These are phyloP conservation scores for Venturiaceae sp. DNA, from an alignment of 2,329 filamentous ascomycete species.

Conservation along the genomic window DNA sequence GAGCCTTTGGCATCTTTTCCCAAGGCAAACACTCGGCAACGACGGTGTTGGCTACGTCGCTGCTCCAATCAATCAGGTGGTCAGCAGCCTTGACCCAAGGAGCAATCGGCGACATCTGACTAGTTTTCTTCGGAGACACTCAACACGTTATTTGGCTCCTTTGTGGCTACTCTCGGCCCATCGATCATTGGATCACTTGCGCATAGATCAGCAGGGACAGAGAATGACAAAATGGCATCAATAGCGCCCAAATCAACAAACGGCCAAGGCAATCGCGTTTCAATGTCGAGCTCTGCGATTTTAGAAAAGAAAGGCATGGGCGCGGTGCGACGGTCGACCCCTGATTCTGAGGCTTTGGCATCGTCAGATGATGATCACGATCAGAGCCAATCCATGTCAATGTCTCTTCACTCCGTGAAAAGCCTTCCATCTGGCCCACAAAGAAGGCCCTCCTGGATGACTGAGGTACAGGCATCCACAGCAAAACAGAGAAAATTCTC, in stretches of 20 bases:
- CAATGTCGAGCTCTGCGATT: slow-evolving; percentile 1
- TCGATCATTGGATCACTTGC: background rate
- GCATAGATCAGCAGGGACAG: background rate
- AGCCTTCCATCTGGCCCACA: slow-evolving; percentile 4
- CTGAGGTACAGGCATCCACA: slow-evolving; percentile 63
- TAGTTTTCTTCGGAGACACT: background rate
- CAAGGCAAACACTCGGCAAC: background rate
- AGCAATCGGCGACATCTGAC: background rate
- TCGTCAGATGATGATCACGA: slow-evolving; percentile 11
- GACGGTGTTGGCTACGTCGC: background rate
- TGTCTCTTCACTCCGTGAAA: slow-evolving; percentile 9
- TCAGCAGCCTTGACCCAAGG: background rate
- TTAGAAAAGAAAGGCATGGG: slow-evolving; percentile 9
- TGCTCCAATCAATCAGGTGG: background rate
- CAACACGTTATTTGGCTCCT: background rate
- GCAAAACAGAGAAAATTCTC: slow-evolving; percentile 55
- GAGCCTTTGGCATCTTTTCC: background rate
- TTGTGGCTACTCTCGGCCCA: background rate
- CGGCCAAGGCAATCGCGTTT: background rate
- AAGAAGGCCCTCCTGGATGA: slow-evolving; percentile 61
- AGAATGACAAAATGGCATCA: background rate
- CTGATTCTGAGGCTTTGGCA: slow-evolving; percentile 10
- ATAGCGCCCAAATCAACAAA: background rate
- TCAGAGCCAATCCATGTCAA: slow-evolving; percentile 5
- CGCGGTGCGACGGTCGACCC: slow-evolving; percentile 7